Conservation (phyloP, 192 early-diverging fungal genomes). For the Coemansia sp. region DNA sequence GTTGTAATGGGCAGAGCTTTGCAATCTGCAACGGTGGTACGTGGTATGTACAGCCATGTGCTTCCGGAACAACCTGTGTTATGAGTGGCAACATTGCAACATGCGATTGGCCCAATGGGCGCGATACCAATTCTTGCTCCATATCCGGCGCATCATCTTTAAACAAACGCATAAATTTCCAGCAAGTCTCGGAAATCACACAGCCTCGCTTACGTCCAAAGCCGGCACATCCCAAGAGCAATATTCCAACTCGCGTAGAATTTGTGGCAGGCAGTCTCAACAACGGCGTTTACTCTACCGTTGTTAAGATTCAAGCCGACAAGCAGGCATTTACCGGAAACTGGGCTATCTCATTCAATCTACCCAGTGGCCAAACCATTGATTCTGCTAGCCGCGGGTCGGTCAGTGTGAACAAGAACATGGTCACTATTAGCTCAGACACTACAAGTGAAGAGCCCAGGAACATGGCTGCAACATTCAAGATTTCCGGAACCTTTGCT, state of each 20-base stretch:
- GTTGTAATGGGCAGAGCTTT: constrained; percentile 47
- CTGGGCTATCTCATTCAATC: constrained; percentile 46
- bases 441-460: constrained; percentile 22
- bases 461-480: constrained; percentile 51
- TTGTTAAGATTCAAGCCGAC: constrained; percentile 50
- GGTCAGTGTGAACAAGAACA: constrained; percentile 18
- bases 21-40: constrained; percentile 52
- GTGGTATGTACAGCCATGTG: constrained; percentile 52
- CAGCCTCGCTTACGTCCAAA: constrained; percentile 35
- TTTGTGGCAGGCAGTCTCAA: constrained; percentile 41
- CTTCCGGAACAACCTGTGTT: constrained; percentile 51
- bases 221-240: constrained; percentile 36
- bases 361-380: constrained; percentile 41
- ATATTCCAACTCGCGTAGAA: constrained; percentile 42
- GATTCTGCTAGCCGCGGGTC: constrained; percentile 44
- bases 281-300: constrained; percentile 38
- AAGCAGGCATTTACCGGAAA: constrained; percentile 43
- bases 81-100: constrained; percentile 30
- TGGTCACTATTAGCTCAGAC: constrained; percentile 42
- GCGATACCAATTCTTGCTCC: constrained; percentile 40
- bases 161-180: constrained; percentile 33
- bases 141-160: constrained; percentile 29
- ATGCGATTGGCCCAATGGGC: constrained; percentile 48
- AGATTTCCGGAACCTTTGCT: constrained; percentile 34
- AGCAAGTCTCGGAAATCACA: constrained; percentile 28